Percentiles rank a stretch among this genome's conserved stretches.
Evolutionary conservation across 805 yeast species (phyloP).

Genomic region (Yarrowia sp.): DNA sequence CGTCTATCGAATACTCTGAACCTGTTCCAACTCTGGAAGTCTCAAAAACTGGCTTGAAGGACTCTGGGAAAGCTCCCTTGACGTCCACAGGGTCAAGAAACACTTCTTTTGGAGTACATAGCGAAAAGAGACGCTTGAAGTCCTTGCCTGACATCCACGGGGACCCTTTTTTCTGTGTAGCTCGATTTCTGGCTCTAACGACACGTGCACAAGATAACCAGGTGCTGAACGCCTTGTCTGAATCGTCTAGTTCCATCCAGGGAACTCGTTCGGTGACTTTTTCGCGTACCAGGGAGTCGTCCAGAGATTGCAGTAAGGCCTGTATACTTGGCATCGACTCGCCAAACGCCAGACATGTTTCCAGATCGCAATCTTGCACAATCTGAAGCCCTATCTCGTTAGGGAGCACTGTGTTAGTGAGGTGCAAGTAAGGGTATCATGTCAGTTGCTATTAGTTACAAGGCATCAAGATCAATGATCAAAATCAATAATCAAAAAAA

Average conservation of each 20-base stretch:
- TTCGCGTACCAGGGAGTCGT: background rate
- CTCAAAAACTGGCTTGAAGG: background rate
- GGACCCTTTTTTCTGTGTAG: background rate
- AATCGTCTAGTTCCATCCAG: background rate
- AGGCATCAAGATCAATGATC: too few species aligned
- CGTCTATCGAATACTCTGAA: too few species aligned
- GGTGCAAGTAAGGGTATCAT: too few species aligned
- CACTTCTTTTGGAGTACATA: background rate
- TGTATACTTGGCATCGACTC: background rate
- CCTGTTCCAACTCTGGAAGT: too few species aligned
- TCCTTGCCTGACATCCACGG: background rate
- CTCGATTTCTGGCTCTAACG: constrained; percentile 1
- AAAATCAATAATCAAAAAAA: too few species aligned
- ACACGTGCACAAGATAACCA: constrained; percentile 5
- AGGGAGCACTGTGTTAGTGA: constrained; percentile 2
- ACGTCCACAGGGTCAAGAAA: background rate
- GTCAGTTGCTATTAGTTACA: too few species aligned
- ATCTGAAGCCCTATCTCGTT: background rate
- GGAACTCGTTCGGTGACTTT: background rate
- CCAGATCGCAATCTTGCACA: constrained; percentile 1
- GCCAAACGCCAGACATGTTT: background rate
- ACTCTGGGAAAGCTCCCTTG: background rate
- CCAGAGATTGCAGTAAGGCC: background rate
- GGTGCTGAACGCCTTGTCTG: background rate
- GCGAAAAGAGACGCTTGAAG: background rate